phyloP scores from a whole-genome alignment of 768 basidiomycete genomes.

The Tylopilus plumbeoviolaceoides region DNA sequence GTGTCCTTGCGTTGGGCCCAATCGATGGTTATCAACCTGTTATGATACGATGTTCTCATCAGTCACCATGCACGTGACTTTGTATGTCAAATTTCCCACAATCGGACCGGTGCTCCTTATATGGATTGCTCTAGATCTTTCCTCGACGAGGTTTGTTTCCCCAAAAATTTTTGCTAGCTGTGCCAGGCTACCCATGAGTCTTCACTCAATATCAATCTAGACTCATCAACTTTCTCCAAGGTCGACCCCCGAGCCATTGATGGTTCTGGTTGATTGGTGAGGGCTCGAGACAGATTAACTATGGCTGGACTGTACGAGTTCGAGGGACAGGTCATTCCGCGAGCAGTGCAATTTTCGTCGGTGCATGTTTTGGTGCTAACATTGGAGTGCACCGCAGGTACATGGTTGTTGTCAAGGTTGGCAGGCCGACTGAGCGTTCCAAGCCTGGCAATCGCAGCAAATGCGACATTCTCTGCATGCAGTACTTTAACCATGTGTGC shows the following conservation, averaged over 20 bases:
- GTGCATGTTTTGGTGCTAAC: neutral
- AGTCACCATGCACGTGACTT: too few species aligned
- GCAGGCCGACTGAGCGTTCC: conserved; percentile 88
- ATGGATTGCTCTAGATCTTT: too few species aligned
- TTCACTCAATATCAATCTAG: too few species aligned
- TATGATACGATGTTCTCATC: too few species aligned
- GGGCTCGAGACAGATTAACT: conserved; percentile 85
- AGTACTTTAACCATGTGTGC: conserved; percentile 90
- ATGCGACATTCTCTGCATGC: conserved; percentile 85
- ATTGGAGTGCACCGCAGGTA: conserved; percentile 45
- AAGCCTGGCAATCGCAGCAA: conserved; percentile 95
- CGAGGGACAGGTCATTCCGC: conserved; percentile 93
- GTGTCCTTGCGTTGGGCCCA: too few species aligned
- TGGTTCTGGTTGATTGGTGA: conserved; percentile 93
- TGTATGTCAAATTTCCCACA: too few species aligned
- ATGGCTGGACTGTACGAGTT: conserved; percentile 94
- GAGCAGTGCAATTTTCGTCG: neutral
- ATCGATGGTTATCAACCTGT: too few species aligned
- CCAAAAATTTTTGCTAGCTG: too few species aligned
- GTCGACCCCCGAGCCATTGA: conserved; percentile 85
- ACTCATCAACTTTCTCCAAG: too few species aligned
- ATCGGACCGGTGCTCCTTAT: too few species aligned
- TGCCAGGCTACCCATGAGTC: too few species aligned
- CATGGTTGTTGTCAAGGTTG: conserved; percentile 90
- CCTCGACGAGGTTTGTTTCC: too few species aligned